These are phyloP conservation scores for Sergeia podlipaevii DNA, from an alignment of 208 protist species.

Conservation along the genomic window DNA sequence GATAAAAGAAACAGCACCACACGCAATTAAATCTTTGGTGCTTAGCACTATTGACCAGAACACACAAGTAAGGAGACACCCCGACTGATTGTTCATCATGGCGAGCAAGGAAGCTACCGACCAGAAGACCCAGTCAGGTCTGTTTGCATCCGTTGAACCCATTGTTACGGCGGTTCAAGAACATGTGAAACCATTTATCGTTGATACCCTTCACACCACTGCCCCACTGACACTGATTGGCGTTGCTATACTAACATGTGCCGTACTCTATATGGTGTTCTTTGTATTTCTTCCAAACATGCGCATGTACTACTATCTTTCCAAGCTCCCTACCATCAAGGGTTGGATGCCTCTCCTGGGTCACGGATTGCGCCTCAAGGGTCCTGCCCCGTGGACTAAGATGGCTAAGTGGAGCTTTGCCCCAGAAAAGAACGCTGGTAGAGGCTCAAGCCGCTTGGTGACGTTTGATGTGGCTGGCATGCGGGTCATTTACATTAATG, in stretches of 20 bases:
- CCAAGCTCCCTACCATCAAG: conserved; percentile 54
- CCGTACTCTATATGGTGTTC: conserved; percentile 45
- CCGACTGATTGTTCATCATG: too few relatives aligned
- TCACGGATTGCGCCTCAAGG: conserved; percentile 63
- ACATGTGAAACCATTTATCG: too few relatives aligned
- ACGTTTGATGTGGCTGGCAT: conserved; percentile 72
- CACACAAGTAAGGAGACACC: too few relatives aligned
- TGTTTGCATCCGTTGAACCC: too few relatives aligned
- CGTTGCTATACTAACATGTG: conserved; percentile 14
- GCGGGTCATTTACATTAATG: conserved; percentile 82
- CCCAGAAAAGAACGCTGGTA: conserved; percentile 33
- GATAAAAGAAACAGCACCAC: too few relatives aligned
- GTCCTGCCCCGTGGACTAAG: conserved; percentile 65
- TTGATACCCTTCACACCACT: too few relatives aligned
- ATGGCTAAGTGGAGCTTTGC: conserved; percentile 79
- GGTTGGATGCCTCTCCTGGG: conserved; percentile 70
- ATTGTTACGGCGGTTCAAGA: too few relatives aligned
- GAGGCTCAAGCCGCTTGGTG: conserved; percentile 41
- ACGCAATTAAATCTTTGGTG: too few relatives aligned
- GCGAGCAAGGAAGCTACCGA: too few relatives aligned
- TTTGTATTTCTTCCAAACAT: conserved; percentile 41
- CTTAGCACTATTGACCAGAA: too few relatives aligned
- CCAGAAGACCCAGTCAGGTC: too few relatives aligned
- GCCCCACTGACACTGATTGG: conserved; percentile 11
- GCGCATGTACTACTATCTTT: conserved; percentile 65